Percentiles rank a stretch among this genome's conserved stretches.
These are phyloP conservation scores for Daldinia childiae DNA, from an alignment of 495 filamentous ascomycete species.

Conservation along the genomic window DNA sequence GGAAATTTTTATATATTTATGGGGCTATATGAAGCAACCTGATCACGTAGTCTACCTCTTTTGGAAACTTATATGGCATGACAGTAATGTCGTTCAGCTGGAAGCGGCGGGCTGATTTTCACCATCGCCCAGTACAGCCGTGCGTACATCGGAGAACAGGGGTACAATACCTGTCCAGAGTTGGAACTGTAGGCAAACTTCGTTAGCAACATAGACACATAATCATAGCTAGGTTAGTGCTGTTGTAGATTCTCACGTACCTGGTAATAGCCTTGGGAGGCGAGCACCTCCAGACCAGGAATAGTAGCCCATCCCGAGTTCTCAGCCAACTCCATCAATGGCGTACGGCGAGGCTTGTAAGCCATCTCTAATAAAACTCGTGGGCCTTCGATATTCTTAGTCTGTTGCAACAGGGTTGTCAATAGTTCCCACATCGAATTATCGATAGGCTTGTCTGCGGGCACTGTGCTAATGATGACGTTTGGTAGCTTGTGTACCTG, in stretches of 20 bases:
- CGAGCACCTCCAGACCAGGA: conserved; percentile 87
- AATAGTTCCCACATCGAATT: conserved; percentile 72
- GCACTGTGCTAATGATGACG: conserved; percentile 89
- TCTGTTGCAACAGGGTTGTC: conserved; percentile 66
- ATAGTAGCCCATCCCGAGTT: conserved; percentile 87
- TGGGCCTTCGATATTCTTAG: conserved; percentile 51
- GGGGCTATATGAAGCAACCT: background rate
- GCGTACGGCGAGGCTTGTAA: conserved; percentile 86
- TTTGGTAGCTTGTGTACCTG: conserved; percentile 66
- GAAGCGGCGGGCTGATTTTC: background rate
- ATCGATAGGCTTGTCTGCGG: conserved; percentile 88
- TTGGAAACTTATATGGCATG: background rate
- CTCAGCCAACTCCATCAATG: conserved; percentile 84
- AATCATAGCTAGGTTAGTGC: background rate
- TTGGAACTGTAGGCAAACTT: conserved; percentile 63
- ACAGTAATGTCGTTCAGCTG: background rate
- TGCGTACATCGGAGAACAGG: conserved; percentile 70
- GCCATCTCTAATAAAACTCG: conserved; percentile 93
- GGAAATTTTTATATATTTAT: background rate
- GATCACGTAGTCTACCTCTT: background rate
- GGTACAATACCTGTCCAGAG: conserved; percentile 82
- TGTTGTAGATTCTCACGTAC: conserved; percentile 48
- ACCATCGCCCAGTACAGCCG: conserved; percentile 54
- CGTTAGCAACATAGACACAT: conserved; percentile 17
- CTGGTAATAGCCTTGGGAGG: conserved; percentile 85